Evolutionary conservation across 1,284 basidiomycete species (phyloP).

Genomic region (Austropuccinia psidii): DNA sequence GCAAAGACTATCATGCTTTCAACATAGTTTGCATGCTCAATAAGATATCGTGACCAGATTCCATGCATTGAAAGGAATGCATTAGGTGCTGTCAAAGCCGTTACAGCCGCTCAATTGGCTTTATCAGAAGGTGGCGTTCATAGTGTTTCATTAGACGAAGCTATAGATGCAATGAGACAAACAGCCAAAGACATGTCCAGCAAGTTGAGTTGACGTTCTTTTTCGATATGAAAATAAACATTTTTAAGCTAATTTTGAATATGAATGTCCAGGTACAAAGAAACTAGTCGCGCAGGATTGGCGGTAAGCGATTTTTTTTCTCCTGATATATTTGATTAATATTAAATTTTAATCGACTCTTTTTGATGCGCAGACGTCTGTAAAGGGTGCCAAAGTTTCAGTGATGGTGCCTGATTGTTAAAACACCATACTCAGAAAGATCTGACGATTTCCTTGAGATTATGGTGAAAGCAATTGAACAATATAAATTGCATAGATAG

Average conservation of each 20-base stretch:
- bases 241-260: conserved; percentile 42
- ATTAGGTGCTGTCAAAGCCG: conserved; percentile 57
- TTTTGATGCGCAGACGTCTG: conserved; percentile 12
- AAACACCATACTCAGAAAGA: too few species aligned
- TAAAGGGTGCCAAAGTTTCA: conserved; percentile 16
- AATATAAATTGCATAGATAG: too few species aligned
- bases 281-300: conserved; percentile 63
- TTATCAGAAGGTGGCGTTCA: conserved; percentile 82
- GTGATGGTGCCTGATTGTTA: conserved; percentile 30
- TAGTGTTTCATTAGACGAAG: conserved; percentile 82
- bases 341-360: neutral
- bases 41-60: conserved; percentile 8
- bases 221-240: conserved; percentile 37
- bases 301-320: conserved; percentile 55
- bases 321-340: neutral
- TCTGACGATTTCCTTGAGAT: too few species aligned
- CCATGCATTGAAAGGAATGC: conserved; percentile 66
- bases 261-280: conserved; percentile 58
- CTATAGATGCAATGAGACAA: conserved; percentile 88
- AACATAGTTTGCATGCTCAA: conserved; percentile 52
- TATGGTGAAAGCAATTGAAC: too few species aligned
- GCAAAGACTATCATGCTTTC: conserved; percentile 57
- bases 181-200: conserved; percentile 60
- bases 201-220: conserved; percentile 6
- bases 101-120: conserved; percentile 68